These are phyloP conservation scores for Elaeis oleifera DNA, from an alignment of 202 grass and related monocot species.

Conservation along the genomic window DNA sequence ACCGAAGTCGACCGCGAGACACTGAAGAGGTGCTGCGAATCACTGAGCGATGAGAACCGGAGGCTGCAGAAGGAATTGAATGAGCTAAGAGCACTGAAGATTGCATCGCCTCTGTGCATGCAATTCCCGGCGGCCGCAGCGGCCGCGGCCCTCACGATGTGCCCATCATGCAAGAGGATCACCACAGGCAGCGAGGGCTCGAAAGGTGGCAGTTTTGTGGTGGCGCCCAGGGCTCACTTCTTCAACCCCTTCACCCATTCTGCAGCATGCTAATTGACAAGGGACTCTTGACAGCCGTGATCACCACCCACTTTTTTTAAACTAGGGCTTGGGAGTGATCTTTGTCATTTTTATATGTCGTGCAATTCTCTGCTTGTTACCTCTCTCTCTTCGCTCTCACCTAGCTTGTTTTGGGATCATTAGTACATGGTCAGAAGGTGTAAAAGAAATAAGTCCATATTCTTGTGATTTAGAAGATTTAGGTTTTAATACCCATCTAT, in stretches of 20 bases:
- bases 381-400: too few relatives aligned
- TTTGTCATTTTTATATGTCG: too few relatives aligned
- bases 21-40: slow-evolving; percentile 38
- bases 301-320: too few relatives aligned
- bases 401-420: too few relatives aligned
- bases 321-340: too few relatives aligned
- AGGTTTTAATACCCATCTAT: too few relatives aligned
- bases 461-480: too few relatives aligned
- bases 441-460: too few relatives aligned
- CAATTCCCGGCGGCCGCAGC: not conserved
- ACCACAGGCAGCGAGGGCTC: not conserved
- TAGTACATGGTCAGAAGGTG: too few relatives aligned
- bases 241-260: slow-evolving; percentile 17
- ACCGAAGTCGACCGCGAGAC: slow-evolving; percentile 48
- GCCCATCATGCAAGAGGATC: slow-evolving; percentile 15
- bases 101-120: slow-evolving; percentile 7
- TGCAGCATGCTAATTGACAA: not conserved
- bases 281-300: too few relatives aligned
- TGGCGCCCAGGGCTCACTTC: not conserved
- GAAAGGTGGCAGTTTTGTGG: not conserved
- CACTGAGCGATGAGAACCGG: slow-evolving; percentile 43
- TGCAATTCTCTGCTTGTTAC: too few relatives aligned
- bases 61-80: slow-evolving; percentile 30
- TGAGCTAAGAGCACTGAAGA: slow-evolving; percentile 2
- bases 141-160: slow-evolving; percentile 6